phyloP scores from a whole-genome alignment of 768 basidiomycete genomes.

The Crucibulum laeve region DNA sequence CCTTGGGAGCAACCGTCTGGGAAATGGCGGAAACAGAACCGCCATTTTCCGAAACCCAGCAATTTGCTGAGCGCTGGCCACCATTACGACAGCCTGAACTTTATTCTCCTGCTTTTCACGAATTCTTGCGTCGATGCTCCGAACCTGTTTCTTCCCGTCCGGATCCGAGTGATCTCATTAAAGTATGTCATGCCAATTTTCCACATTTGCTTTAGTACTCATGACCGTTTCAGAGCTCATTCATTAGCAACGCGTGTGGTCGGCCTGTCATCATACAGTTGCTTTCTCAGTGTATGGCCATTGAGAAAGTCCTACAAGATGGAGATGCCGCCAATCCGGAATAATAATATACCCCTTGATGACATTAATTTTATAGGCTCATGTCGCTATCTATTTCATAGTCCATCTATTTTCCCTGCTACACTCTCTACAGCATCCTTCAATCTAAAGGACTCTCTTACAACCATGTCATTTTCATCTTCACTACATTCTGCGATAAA shows the following conservation, averaged over 20 bases:
- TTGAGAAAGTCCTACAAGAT: conserved; percentile 45
- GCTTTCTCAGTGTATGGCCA: conserved; percentile 60
- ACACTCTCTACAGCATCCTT: conserved; percentile 70
- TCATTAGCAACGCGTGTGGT: conserved; percentile 66
- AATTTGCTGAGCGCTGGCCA: conserved; percentile 63
- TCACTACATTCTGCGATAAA: conserved; percentile 87
- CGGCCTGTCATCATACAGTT: conserved; percentile 64
- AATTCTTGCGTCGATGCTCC: conserved; percentile 67
- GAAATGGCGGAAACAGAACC: conserved; percentile 74
- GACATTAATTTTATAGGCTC: conserved; percentile 14
- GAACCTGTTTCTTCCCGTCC: conserved; percentile 54
- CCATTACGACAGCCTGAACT: conserved; percentile 51
- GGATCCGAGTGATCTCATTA: conserved; percentile 49
- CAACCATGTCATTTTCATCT: conserved; percentile 84
- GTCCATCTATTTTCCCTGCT: conserved; percentile 57
- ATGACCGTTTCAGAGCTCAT: conserved; percentile 40
- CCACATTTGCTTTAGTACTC: background rate
- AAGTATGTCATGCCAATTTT: conserved; percentile 38
- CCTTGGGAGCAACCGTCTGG: conserved; percentile 80
- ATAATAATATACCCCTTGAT: conserved; percentile 12
- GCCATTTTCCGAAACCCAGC: conserved; percentile 60
- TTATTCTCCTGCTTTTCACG: conserved; percentile 67
- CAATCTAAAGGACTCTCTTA: conserved; percentile 60
- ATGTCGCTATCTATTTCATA: conserved; percentile 26
- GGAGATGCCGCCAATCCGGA: conserved; percentile 6